Base-by-base conservation (phyloP, 768 basidiomycete species). In the Naganishia vaughanmartiniae region DNA sequence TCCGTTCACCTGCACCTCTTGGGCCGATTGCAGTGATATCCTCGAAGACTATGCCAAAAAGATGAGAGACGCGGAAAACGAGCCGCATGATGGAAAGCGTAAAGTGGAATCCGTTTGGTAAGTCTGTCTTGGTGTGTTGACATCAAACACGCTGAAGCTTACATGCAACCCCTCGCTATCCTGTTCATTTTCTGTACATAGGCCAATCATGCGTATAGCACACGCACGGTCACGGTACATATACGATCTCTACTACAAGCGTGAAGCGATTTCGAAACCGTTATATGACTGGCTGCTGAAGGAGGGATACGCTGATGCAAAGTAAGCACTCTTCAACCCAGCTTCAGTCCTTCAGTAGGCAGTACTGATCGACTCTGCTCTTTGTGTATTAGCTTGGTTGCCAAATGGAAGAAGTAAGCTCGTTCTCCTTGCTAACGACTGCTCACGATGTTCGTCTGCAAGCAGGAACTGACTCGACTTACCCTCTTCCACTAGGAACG, bases 1-100 rank as follows among this genome's bases (percentile, higher is more conserved):
- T 51, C 63, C 15, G 21, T 21, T 48, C 15, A 4, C 15, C 48
- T 19, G 36, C 28, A 54, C 55, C 15, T 65, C 21, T 34, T 9
- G n/a, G 24, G 19, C 46, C 36, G n/a, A n/a, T 2, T 5, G 2
- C 73, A 72, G 77, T 71, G 81, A 95, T 90, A 89, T 97, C 75
- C 89, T 98, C 74, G 96, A 98, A 75, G 96, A 98, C 83, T 99
- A 98, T 81, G 91, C 92, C 54, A 92, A 93, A 84, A 98, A 96
- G 84, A 99, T 99, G 96, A 85, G 96, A 67, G 96, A 99, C 82
- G 96, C 83, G 45, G 96, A 99, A 85, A 96, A 94, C 78, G 96
- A 99, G 83, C 89, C 89, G 1, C 96, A 99, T 80, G 96, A 99
- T 81, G 96, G 96, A 73, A 98, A 99, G 74, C 67, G 81, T 54